Evolutionary conservation across 495 filamentous ascomycete genomes (phyloP), one percentile per base, ranked within the genome.

Genomic region (Penicillium cosmopolitanum): DNA sequence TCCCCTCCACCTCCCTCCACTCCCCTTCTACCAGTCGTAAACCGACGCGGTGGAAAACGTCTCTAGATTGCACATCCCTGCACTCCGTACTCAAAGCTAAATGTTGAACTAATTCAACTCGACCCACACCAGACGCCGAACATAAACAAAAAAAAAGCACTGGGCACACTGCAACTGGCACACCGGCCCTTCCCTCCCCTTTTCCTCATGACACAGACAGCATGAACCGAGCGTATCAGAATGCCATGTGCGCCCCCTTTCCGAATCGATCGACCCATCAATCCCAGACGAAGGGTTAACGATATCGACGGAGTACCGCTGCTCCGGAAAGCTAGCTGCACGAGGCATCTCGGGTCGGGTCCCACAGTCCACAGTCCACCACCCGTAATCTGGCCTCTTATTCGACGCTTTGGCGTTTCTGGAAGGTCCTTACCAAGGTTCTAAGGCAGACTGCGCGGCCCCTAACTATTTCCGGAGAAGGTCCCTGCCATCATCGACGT

Each of bases 51-150:
- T 4, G 9, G 42, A 46, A 33, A 50, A 19, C 4, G 21, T 25
- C 47, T 34, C 13, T 15, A 43, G 40, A 46, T 34, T 36, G 13
- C 3, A n/a, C 52, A 12, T n/a, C 18, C 8, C 9, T 36, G 13
- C 6, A n/a, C 52, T 25, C 34, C 18, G n/a, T 25, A 7, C 53
- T 48, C 36, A 36, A 38, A 23, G 42, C 21, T 44, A 56, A 44
- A 23, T 43, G 25, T 33, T 9, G 36, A 54, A 34, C 60, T 57
- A 18, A 43, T 55, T 16, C 18, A 31, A 8, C 16, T 36, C 9
- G 59, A 51, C 55, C 63, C 63, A 63, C 63, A 56, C n/a, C 46
- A 55, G 51, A 60, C 57, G 54, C 65, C 57, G 53, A 63, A 57
- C 56, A 56, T 19, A 54, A 21, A n/a, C 15, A 48, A 52, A 43